Base-by-base conservation (phyloP, 192 early-diverging fungal genomes). In the Thamnidium elegans region DNA sequence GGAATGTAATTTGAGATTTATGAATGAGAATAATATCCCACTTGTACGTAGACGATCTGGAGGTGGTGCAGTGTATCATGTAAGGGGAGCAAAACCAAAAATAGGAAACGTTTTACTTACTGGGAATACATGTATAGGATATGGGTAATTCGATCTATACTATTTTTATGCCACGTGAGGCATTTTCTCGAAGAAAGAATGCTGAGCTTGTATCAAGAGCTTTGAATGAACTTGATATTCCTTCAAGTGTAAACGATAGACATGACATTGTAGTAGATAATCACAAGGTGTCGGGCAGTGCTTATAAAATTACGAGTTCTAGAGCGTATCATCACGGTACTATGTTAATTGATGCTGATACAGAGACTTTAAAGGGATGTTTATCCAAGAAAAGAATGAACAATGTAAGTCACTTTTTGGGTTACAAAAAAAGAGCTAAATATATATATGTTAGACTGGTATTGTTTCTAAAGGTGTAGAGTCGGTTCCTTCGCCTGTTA, bases 281-380 rank as follows among this genome's bases (percentile, higher is more conserved):
- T 3, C 79, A 80, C 62, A 99, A 99, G 80, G 74, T 95, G 23
- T 96, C 95, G 31, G 97, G 97, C 36, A 92, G 89, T 52, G 97
- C 97, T 4, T 99, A 90, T 83, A 94, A 95, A 62, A 71, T 99
- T 54, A 93, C 90, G 55, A 86, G 81, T 59, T 58, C 72, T 7
- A 72, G 90, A 55, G 91, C 95, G 3, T 97, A 96, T 69, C 95
- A 97, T 71, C 97, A 99, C 72, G 97, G 97, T 48, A 99, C 97
- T 6, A 97, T 99, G 97, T 77, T 99, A 43, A 97, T 99, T 58
- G 87, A 94, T 65, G 79, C 93, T 7, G 90, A 98, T 73, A 80
- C 96, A 14, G 58, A 68, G 7, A 53, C 58, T n/a, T 51, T 76
- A 5, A 68, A 62, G 30, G 74, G 69, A 10, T 70, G 68, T 64